phyloP scores from a whole-genome alignment of 176 grass and related monocot genomes.

The Triticum monococcum region DNA sequence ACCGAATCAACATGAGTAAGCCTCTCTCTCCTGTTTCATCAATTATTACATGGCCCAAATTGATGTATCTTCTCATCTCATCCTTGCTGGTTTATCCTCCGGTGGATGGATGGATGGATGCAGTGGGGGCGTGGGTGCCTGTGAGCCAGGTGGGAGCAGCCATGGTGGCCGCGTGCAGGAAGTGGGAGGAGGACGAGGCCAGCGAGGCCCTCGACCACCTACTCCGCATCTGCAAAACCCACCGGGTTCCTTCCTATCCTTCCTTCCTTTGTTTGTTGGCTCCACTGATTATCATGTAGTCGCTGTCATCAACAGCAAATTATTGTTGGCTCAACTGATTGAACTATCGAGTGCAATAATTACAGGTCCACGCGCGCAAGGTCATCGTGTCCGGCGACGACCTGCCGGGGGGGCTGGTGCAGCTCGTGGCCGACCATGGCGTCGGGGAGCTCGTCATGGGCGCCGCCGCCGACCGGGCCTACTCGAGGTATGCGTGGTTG shows the following conservation, averaged over 20 bases:
- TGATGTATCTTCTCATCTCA: no score
- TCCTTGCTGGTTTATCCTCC: no score
- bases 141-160: slow-evolving; percentile 58
- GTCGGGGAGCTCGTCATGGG: slow-evolving; percentile 81
- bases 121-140: slow-evolving; percentile 90
- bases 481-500: slow-evolving; percentile 38
- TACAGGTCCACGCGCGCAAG: slow-evolving; percentile 32
- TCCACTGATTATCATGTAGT: no score
- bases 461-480: slow-evolving; percentile 59
- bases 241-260: no score
- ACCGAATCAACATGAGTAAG: slow-evolving; percentile 66
- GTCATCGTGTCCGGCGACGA: slow-evolving; percentile 45
- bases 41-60: no score
- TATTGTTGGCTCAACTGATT: not conserved
- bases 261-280: no score
- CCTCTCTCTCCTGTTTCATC: no score
- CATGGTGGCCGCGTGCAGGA: slow-evolving; percentile 56
- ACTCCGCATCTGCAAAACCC: slow-evolving; percentile 44
- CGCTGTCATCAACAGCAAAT: not conserved
- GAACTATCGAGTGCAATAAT: no score
- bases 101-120: not conserved
- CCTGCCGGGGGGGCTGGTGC: slow-evolving; percentile 38
- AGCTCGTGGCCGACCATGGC: slow-evolving; percentile 51
- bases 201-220: slow-evolving; percentile 15
- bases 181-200: slow-evolving; percentile 48